Conservation (phyloP, 176 grass and related monocot genomes). For the Typha latifolia region DNA sequence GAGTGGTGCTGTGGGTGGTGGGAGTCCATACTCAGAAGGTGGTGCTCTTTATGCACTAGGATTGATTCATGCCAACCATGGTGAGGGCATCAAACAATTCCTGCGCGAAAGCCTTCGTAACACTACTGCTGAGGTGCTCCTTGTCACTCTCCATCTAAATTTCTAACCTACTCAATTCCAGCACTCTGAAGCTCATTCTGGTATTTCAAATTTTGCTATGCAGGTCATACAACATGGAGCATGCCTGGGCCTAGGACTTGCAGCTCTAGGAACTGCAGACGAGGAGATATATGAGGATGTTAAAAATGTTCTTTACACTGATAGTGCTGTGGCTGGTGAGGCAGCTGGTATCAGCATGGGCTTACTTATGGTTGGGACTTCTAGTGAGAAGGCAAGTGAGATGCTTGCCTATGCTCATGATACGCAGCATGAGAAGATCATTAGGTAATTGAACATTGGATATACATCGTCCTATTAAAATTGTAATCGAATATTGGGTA, state of each 20-base stretch:
- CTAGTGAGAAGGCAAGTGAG: constrained; percentile 75
- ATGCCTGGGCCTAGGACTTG: constrained; percentile 89
- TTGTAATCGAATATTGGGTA: background rate
- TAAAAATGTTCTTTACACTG: constrained; percentile 86
- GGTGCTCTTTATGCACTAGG: constrained; percentile 95
- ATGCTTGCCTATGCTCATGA: constrained; percentile 98
- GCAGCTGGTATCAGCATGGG: constrained; percentile 99
- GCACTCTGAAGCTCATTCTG: background rate
- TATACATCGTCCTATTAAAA: background rate
- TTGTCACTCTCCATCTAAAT: background rate
- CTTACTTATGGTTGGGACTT: constrained; percentile 92
- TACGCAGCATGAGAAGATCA: constrained; percentile 99
- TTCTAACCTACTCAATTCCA: background rate
- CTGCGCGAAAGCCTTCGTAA: constrained; percentile 90
- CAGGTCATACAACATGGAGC: constrained; percentile 98
- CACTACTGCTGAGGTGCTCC: constrained; percentile 65
- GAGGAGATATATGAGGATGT: constrained; percentile 97
- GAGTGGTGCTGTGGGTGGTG: constrained; percentile 80
- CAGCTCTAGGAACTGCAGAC: constrained; percentile 87
- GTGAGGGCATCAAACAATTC: constrained; percentile 98
- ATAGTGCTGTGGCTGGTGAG: constrained; percentile 95
- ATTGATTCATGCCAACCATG: constrained; percentile 99
- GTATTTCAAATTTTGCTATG: constrained; percentile 4
- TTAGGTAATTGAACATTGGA: constrained; percentile 39
- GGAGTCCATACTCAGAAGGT: constrained; percentile 98